These are phyloP conservation scores for Solanum rostratum DNA, from an alignment of 257 asterid genomes.

Conservation along the genomic window DNA sequence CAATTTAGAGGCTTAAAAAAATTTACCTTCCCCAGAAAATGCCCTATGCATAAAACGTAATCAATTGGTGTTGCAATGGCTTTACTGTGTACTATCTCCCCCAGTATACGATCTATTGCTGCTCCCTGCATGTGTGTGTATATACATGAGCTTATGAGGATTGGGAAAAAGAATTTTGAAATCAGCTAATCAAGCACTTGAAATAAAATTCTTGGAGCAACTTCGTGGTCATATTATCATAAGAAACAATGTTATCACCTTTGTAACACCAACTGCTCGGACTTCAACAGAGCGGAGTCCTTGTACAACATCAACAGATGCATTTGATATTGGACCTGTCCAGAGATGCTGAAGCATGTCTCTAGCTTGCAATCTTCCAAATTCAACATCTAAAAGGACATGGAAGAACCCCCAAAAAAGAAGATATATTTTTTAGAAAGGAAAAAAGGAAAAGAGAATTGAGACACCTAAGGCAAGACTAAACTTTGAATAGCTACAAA, in stretches of 20 bases:
- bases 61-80: constrained; percentile 70
- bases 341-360: constrained; percentile 99
- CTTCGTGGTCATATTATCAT: not conserved
- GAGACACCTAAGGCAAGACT: not conserved
- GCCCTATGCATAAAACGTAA: constrained; percentile 81
- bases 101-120: constrained; percentile 84
- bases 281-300: constrained; percentile 94
- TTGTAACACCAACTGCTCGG: constrained; percentile 93
- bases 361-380: constrained; percentile 97
- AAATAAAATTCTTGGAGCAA: not conserved
- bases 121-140: constrained; percentile 52
- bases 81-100: constrained; percentile 87
- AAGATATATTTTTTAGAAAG: not conserved
- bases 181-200: not conserved
- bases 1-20: not conserved
- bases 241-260: constrained; percentile 34
- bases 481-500: not conserved
- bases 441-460: not conserved
- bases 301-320: constrained; percentile 93
- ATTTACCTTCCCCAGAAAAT: constrained; percentile 75
- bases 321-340: constrained; percentile 95
- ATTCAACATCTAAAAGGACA: constrained; percentile 57
- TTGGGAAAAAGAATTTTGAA: not conserved
- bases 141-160: not conserved
- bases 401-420: not conserved